Base-by-base conservation (phyloP, 2,329 filamentous ascomycete genomes). In the Colletotrichum abscissum region DNA sequence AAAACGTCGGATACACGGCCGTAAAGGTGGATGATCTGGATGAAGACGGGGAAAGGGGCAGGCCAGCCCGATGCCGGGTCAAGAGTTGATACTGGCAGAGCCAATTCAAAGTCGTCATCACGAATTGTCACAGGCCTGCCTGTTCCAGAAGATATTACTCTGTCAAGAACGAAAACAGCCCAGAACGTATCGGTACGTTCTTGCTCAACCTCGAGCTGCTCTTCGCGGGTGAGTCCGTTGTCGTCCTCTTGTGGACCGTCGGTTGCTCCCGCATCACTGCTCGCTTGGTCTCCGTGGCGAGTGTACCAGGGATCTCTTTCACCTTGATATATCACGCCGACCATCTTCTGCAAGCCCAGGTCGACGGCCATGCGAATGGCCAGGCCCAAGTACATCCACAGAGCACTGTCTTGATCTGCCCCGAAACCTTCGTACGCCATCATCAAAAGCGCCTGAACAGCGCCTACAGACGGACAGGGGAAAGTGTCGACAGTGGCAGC, bases 331-430 rank as follows among this genome's bases (percentile, higher is more conserved):
- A 87, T 88, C 60, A 97, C 87, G 0, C 94, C 95, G 75, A 95
- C 92, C 19, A 93, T 87, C 75, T 95, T 97, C 76, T 96, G 94
- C 75, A 97, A 86, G 0, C 95, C 95, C 11, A 97, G 83, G 78
- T 95, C 93, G 73, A 94, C 90, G 0, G 92, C 92, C 91, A 95
- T 93, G 16, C 95, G 92, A 73, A 97, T 97, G 0, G 95, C 92
- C 64, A 96, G 92, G 0, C 95, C 95, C 1, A 97, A 86, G 79
- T 97, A 97, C 94, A 97, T 97, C 95, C 95, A 98, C 7, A 98
- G 82, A 0, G 94, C 94, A 80, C 94, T 97, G 78, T 97, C 95
- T 77, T 95, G 94, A 76, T 94, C 94, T 12, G 94, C 93, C 1
- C 95, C 95, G 77, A 98, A 97, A 56, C 95, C 93, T 76, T 97